Evolutionary conservation across 2,329 filamentous ascomycete genomes (phyloP), one percentile per base, ranked within the genome.

Genomic region (Fusarium sp.): DNA sequence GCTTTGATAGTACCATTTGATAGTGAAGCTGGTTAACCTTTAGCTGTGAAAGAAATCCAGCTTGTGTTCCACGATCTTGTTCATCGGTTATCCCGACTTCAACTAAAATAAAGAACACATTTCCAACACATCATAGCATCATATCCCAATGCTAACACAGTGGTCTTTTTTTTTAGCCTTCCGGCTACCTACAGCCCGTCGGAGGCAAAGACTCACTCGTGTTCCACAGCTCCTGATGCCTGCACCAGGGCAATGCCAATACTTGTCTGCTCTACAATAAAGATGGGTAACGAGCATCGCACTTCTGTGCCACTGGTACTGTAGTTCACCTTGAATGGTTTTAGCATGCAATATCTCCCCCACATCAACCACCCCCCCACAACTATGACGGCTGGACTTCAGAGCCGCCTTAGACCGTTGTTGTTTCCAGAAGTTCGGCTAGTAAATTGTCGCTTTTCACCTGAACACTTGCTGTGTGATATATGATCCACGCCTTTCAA

Each of bases 401-500:
- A 33, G 5, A 14, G 5, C 13, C 7, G 31, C 13, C 11, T 3
- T 34, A 4, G 31, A 11, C 0, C 3, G 13, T 6, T 34, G 31
- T 14, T 34, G 13, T 14, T 34, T 34, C 13, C 6, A 34, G 14
- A 14, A 14, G 13, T 34, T 6, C 14, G 3, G 3, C 1, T 34
- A 7, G 6, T 34, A 6, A 14, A 14, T 5, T 4, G 31, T 34
- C 31, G 6, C 14, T 9, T 34, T n/a, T n/a, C 14, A 34, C 1
- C 33, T 14, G 6, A 6, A n/a, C 33, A n/a, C 7, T 14, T n/a
- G 14, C 33, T 34, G 7, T 27, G 25, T 27, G 25, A 6, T n/a
- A 0, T n/a, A 8, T 20, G 18, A 0, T n/a, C 14, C 6, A n/a
- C 33, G 1, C 14, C 3, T n/a, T 2, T n/a, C 14, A 5, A 34